phyloP scores from a whole-genome alignment of 2,329 filamentous ascomycete genomes.

The Xylariales sp. region DNA sequence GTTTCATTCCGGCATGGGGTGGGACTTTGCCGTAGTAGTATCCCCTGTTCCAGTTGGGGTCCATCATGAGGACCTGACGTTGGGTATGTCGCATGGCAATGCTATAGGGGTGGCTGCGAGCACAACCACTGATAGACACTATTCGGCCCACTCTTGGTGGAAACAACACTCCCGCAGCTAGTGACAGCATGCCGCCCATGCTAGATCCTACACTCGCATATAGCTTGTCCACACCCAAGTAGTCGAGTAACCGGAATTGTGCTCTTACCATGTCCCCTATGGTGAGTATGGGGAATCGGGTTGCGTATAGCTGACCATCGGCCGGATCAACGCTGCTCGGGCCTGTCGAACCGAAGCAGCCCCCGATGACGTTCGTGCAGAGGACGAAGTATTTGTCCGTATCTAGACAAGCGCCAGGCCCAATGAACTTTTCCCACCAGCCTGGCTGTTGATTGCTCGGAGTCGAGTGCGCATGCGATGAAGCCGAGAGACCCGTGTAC shows the following conservation, averaged over 20 bases:
- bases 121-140: slow-evolving; percentile 88
- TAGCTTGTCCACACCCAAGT: slow-evolving; percentile 69
- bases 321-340: slow-evolving; percentile 84
- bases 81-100: slow-evolving; percentile 99
- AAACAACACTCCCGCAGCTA: slow-evolving; percentile 81
- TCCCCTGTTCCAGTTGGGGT: slow-evolving; percentile 92
- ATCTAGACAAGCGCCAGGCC: slow-evolving; percentile 76
- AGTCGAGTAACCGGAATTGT: slow-evolving; percentile 84
- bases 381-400: slow-evolving; percentile 90
- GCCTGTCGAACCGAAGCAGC: slow-evolving; percentile 93
- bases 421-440: slow-evolving; percentile 99
- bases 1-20: slow-evolving; percentile 95
- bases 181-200: slow-evolving; percentile 98
- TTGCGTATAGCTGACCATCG: slow-evolving; percentile 85
- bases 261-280: slow-evolving; percentile 97
- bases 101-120: slow-evolving; percentile 91
- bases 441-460: slow-evolving; percentile 78
- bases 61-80: slow-evolving; percentile 97
- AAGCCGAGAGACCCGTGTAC: slow-evolving; percentile 93
- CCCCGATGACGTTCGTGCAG: slow-evolving; percentile 94
- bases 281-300: slow-evolving; percentile 90
- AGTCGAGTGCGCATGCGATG: slow-evolving; percentile 95
- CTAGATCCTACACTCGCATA: slow-evolving; percentile 92
- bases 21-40: slow-evolving; percentile 89
- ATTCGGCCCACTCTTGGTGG: slow-evolving; percentile 76